Base-by-base conservation (phyloP, 805 yeast genomes). In the Starmerella apicola region DNA sequence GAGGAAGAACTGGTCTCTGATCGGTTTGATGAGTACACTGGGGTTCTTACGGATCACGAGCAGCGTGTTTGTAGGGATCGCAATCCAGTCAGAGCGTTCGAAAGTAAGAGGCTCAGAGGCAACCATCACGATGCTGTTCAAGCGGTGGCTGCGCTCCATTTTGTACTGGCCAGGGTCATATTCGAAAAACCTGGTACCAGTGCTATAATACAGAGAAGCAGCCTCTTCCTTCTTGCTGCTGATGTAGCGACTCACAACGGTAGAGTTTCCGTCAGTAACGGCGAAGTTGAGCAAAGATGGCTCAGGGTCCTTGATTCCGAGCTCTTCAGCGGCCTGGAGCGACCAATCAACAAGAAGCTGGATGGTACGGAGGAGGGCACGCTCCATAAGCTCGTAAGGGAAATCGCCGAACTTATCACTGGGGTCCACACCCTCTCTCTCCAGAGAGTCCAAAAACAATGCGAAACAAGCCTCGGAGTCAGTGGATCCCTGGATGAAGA, bases 401-500 rank as follows among this genome's bases (percentile, higher is more conserved):
- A 63, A 60, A 47, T 78, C 78, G 5, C 76, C 71, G 44, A 72
- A 69, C 21, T 66, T 56, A 3, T 69, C 67, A 2, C 62, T 58
- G 0, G 95, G 86, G 52, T 86, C 80, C 49, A 65, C 70, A 1
- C 96, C 97, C 67, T 81, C 65, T 48, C 73, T 74, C 44, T 69
- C 72, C 40, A 88, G 61, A 10, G 83, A 74, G 53, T 88, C 93
- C 45, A 88, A 63, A 52, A 77, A 84, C 39, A 88, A 63, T 1
- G 95, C 95, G 69, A 86, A 88, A 37, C 88, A 80, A 62, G 95
- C 86, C 61, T 91, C 98, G 2, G 94, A 80, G 59, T 91, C 98
- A 0, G 98, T 91, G 22, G 93, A 75, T 1, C 98, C 98, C 57
- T 91, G 96, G 32, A 91, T 73, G 32, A 66, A 68, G 18, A 81